Evolutionary conservation across 2,329 filamentous ascomycete species (phyloP), one percentile per base, ranked within the genome.

Genomic region (Colletotrichum viniferum): DNA sequence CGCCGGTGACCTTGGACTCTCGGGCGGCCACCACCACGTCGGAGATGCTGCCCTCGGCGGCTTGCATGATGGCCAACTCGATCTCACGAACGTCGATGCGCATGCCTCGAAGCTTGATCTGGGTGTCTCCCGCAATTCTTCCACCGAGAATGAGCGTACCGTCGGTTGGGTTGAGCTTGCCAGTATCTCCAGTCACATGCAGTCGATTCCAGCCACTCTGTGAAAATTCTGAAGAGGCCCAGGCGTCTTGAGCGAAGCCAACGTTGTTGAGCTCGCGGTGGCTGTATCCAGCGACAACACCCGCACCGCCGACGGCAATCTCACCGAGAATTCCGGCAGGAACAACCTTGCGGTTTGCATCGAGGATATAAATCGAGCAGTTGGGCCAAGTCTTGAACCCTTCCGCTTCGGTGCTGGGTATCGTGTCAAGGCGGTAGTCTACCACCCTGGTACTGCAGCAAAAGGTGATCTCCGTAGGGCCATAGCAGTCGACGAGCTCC

Each of bases 321-420:
- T 84, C 82, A 8, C 82, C 83, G 13, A 75, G 26, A 21, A 83
- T 74, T 0, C 87, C 87, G 7, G 81, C 64, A 1, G 87, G 85
- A 10, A 87, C 81, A 2, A 84, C 80, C 26, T 82, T 73, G 34
- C 79, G 74, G 5, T 81, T 72, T 10, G 78, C 73, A 75, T 88
- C 84, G 2, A 89, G 79, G 16, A 90, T 84, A 76, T 87, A 88
- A 1, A 86, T 77, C 2, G 84, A 81, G 5, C 83, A 82, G 76
- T 84, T 85, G 2, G 80, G 79, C 13, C 26, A 48, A 9, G 80
- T 69, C 7, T 78, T 67, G 30, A 69, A 71, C 5, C 79, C 79
- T 38, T 77, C 71, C 12, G 28, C 48, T 18, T 68, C 65, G 9
- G 64, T 32, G 13, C 26, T 14, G 38, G 5, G 71, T 28, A 4